Base-by-base conservation (phyloP, 495 filamentous ascomycete species). In the Penicillium riverlandense region DNA sequence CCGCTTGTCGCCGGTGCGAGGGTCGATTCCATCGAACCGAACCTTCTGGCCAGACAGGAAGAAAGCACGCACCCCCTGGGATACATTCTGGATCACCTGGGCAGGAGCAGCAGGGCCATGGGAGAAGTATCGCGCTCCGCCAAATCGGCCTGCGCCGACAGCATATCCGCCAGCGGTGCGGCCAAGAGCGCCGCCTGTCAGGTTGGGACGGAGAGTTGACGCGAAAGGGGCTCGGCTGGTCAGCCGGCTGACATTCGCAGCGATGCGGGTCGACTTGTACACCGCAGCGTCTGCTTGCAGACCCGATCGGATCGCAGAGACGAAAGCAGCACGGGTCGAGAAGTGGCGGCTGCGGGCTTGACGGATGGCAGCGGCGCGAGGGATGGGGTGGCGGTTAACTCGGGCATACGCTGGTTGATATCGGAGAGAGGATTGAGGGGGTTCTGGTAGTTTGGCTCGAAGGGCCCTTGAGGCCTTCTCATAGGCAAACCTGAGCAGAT, bases 71-170 rank as follows among this genome's bases (percentile, higher is more conserved):
- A 96, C 81, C 0, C 89, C 92, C 45, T 85, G 80, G 13, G 88
- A 95, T 2, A 97, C 91, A 67, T 96, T 96, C 54, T 90, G 80
- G n/a, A 97, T 74, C 13, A 97, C 88, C 59, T 97, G 86, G 5
- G 90, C 88, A 14, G 86, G 89, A 1, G 82, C 80, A 3, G 88
- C 78, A 8, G 92, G 85, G 0, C 80, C 80, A 63, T 96, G 91
- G 1, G 86, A 91, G 71, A 97, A 98, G 65, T 86, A 90, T 38
- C 92, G 77, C 11, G 81, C 83, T 30, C 87, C 82, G 29, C 84
- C 83, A 32, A 80, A 62, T 12, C 85, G 76, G 13, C 84, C 85
- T 38, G 77, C 76, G 14, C 86, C 84, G 12, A 88, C 60, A 27
- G 77, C 72, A 67, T 97, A 97, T 2, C 92, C 92, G 43, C 90